These are phyloP conservation scores for Phaeosphaeria sp. DNA, from an alignment of 2,329 filamentous ascomycete genomes.

Conservation along the genomic window DNA sequence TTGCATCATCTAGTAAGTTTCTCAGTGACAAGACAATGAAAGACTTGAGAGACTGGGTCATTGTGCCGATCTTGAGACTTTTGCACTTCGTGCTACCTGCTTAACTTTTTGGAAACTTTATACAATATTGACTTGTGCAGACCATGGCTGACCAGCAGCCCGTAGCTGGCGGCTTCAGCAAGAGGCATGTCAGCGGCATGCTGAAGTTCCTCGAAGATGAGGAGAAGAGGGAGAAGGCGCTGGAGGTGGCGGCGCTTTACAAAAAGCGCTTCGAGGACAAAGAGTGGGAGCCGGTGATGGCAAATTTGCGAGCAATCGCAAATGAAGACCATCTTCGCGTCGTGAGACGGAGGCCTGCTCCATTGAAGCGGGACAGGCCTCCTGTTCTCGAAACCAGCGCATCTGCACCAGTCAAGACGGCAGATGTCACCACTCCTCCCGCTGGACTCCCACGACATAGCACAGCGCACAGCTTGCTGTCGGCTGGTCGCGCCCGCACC, in stretches of 20 bases:
- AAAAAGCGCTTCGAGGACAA: slow-evolving; percentile 16
- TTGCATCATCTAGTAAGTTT: not conserved
- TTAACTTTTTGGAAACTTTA: not conserved
- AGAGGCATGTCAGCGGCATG: slow-evolving; percentile 20
- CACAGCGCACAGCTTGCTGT: not conserved
- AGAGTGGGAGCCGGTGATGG: slow-evolving; percentile 9
- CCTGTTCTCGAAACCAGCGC: not conserved
- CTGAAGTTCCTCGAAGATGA: slow-evolving; percentile 17
- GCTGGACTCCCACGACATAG: slow-evolving; percentile 7
- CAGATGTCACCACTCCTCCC: not conserved
- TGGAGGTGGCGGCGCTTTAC: slow-evolving; percentile 16
- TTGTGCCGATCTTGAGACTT: not conserved
- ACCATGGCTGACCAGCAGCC: slow-evolving; percentile 2
- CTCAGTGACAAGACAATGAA: not conserved
- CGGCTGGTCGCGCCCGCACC: not conserved
- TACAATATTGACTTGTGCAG: not conserved
- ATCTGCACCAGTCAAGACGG: slow-evolving; percentile 1
- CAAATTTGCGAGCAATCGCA: not conserved
- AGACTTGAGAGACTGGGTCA: not conserved
- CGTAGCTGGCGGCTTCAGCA: slow-evolving; percentile 2
- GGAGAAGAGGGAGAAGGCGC: slow-evolving; percentile 10
- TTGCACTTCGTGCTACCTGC: not conserved
- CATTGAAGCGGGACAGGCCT: not conserved
- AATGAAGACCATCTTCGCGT: slow-evolving; percentile 13
- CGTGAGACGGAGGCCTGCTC: not conserved